Conservation (phyloP, 31 red algal species). For the Odonthalia washingtoniensis region DNA sequence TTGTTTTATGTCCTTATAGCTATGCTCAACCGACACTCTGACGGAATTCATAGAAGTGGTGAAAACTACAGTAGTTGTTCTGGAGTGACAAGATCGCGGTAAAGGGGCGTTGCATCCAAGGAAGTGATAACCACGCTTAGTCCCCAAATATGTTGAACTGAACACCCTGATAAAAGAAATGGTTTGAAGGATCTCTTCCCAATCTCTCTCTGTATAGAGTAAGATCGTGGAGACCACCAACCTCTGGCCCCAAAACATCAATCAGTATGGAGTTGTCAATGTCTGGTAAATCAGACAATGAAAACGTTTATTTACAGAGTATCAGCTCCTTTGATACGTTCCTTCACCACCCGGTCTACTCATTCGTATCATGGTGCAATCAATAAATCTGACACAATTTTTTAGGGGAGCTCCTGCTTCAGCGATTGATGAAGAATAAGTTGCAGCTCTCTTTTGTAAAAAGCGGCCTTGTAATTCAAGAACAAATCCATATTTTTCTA, state of each 20-base stretch:
- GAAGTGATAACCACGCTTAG: too few species aligned
- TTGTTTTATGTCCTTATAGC: background rate
- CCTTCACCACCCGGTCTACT: background rate
- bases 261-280: background rate
- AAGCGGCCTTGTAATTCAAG: background rate
- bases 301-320: background rate
- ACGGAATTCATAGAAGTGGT: slow-evolving; percentile 11
- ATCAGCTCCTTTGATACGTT: background rate
- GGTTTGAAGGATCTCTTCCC: too few species aligned
- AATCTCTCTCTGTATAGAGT: too few species aligned
- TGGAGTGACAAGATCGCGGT: background rate
- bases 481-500: background rate
- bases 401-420: background rate
- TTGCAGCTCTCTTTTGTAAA: background rate
- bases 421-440: background rate
- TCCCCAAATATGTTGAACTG: too few species aligned
- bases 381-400: background rate
- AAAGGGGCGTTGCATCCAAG: slow-evolving; percentile 26
- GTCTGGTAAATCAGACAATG: slow-evolving; percentile 29
- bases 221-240: too few species aligned
- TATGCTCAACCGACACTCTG: slow-evolving; percentile 16
- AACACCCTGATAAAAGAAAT: too few species aligned
- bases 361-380: slow-evolving; percentile 27
- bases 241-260: slow-evolving; percentile 18
- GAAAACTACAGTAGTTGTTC: background rate